Evolutionary conservation across 352 stramenopile genomes (phyloP), one percentile per base, ranked within the genome.

Genomic region (Pythium aquatile): DNA sequence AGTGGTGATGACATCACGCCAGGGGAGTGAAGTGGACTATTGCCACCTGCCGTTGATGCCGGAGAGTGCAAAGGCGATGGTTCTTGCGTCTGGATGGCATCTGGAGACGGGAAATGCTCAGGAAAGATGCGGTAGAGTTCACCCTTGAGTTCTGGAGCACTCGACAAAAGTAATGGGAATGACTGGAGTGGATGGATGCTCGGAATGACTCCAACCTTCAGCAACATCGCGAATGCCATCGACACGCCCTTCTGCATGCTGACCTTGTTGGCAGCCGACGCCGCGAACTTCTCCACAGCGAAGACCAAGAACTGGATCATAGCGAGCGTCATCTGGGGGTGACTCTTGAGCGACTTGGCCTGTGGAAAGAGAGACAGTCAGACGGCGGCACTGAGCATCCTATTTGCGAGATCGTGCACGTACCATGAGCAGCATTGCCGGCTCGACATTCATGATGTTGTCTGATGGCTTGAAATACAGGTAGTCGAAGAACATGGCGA

Each of bases 401-500:
- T 24, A 24, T 24, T 24, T 24, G 20, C 20, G 20, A 24, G 20
- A 24, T 49, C 35, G 24, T 5, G 16, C 42, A 60, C 77, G 44
- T 63, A 94, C 84, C 84, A 95, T 91, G 7, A 95, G 73, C 44
- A 95, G 68, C 62, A 93, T 92, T 0, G 86, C 79, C 40, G 86
- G 86, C 54, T 95, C 86, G 53, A 95, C 78, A 44, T 73, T 82
- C 84, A 93, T 93, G 46, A 95, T 85, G 71, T 87, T 91, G 68
- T 93, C 84, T 5, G 69, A 81, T 8, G 77, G 65, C 55, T 89
- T 90, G 63, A 93, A 95, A 65, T 95, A 93, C 35, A 95, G 65
- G 66, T 87, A 95, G 60, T 95, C 86, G 42, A 95, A 93, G 65
- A 93, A 95, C 81, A 95, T 95, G 14, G 86, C 83, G 47, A 93